Base-by-base conservation (phyloP, 2,329 filamentous ascomycete genomes). In the Trichophyton schoenleinii region DNA sequence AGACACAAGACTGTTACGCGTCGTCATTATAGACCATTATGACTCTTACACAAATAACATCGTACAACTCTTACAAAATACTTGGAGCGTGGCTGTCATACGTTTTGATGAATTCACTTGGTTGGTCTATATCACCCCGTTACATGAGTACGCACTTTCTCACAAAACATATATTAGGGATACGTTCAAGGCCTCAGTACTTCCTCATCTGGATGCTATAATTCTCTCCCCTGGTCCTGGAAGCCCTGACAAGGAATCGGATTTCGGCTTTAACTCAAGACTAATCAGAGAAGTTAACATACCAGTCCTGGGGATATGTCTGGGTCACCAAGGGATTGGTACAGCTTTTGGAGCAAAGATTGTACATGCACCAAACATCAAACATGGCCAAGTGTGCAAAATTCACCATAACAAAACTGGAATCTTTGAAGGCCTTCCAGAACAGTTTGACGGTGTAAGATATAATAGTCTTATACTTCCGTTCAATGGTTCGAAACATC, bases 171-270 rank as follows among this genome's bases (percentile, higher is more conserved):
- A 44, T 52, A 58, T 31, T 52, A 64, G 63, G 63, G 59, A 64
- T 5, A 53, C 59, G 18, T 76, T 80, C 60, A 76, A 82, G 55
- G 66, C 75, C 31, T 74, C 76, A n/a, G 78, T 82, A 71, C 65
- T 74, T 11, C 76, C 76, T 42, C 78, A 79, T 48, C 95, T 91
- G 71, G 87, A 92, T 73, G 94, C 90, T 46, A 84, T 96, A 22
- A 87, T 97, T 58, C 88, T 90, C 65, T 92, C 94, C 0, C 94
- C 94, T 0, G 94, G 94, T 0, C 94, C 94, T 0, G 94, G 94
- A 8, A 85, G 89, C 68, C 90, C 92, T 0, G 80, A 81, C 53
- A 81, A 83, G 62, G 73, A 82, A 6, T 75, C 78, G n/a, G 92
- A 97, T 73, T 85, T 96, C 42, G 94, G 94, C 8, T 80, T 94